These are phyloP conservation scores for Dioszegia hungarica DNA, from an alignment of 768 basidiomycete species.

Conservation along the genomic window DNA sequence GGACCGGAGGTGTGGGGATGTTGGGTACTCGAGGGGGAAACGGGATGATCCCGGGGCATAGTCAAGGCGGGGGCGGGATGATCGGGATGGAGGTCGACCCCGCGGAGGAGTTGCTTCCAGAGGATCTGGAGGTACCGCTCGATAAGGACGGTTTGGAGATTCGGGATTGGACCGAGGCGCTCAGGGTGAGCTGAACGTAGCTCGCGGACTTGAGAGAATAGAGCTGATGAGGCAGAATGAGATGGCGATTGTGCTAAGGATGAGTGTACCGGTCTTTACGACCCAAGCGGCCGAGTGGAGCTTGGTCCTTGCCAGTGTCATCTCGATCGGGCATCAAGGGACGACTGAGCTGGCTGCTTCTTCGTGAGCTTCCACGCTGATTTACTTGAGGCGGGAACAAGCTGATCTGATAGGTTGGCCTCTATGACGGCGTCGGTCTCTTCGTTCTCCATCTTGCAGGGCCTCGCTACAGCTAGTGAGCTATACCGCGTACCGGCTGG, in stretches of 20 bases:
- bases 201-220: background rate
- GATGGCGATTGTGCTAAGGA: conserved; percentile 31
- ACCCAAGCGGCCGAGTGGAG: conserved; percentile 63
- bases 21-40: conserved; percentile 24
- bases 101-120: conserved; percentile 42
- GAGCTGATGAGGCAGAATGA: conserved; percentile 29
- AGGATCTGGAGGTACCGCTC: conserved; percentile 43
- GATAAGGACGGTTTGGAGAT: conserved; percentile 31
- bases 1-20: conserved; percentile 26
- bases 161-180: conserved; percentile 32
- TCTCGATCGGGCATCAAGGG: conserved; percentile 85
- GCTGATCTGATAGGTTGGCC: conserved; percentile 30
- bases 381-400: background rate
- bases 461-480: conserved; percentile 65
- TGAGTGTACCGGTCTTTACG: conserved; percentile 36
- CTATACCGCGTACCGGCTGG: too few species aligned
- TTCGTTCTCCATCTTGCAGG: conserved; percentile 73
- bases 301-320: conserved; percentile 72
- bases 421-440: conserved; percentile 55
- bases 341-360: conserved; percentile 83
- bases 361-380: conserved; percentile 43
- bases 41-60: conserved; percentile 17
- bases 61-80: background rate
- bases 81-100: conserved; percentile 42
- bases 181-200: conserved; percentile 31